Conservation (phyloP, 2,329 filamentous ascomycete genomes). For the Fragosphaeria purpurea region DNA sequence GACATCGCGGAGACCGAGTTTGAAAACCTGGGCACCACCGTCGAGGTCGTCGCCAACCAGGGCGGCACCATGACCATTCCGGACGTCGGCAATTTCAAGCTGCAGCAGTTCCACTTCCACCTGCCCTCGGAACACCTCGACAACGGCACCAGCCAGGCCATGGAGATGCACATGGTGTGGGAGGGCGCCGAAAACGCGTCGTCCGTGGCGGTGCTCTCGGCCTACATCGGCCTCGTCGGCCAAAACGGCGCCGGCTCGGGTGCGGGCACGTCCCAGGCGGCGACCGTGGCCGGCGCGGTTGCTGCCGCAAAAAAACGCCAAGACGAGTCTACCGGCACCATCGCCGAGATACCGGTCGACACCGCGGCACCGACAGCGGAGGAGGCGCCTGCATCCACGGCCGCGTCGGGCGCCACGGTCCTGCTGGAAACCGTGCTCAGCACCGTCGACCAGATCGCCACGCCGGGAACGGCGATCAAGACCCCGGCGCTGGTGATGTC, state of each 20-base stretch:
- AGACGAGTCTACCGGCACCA: no score
- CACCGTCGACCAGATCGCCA: conserved; percentile 29
- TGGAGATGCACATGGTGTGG: conserved; percentile 53
- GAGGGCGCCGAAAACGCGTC: conserved; percentile 27
- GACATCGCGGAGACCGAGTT: conserved; percentile 34
- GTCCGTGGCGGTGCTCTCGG: conserved; percentile 31
- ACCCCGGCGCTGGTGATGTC: conserved; percentile 34
- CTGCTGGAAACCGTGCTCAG: conserved; percentile 38
- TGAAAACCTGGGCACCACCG: conserved; percentile 48
- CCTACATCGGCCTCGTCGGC: conserved; percentile 30
- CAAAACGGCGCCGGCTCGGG: conserved; percentile 14
- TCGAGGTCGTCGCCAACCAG: conserved; percentile 42
- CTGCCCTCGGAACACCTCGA: conserved; percentile 39
- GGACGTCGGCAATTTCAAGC: conserved; percentile 24
- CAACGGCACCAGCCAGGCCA: conserved; percentile 33
- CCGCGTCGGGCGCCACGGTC: conserved; percentile 23
- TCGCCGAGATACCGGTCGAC: no score
- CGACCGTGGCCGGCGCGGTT: neutral
- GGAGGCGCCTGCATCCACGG: neutral
- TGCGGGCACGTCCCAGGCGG: conserved; percentile 1
- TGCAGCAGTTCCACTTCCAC: conserved; percentile 41
- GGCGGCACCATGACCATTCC: conserved; percentile 25
- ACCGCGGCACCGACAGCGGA: no score
- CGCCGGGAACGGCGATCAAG: conserved; percentile 30
- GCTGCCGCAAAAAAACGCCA: conserved; percentile 6